Evolutionary conservation across 495 filamentous ascomycete species (phyloP).

Genomic region (Penicillium flavigenum): DNA sequence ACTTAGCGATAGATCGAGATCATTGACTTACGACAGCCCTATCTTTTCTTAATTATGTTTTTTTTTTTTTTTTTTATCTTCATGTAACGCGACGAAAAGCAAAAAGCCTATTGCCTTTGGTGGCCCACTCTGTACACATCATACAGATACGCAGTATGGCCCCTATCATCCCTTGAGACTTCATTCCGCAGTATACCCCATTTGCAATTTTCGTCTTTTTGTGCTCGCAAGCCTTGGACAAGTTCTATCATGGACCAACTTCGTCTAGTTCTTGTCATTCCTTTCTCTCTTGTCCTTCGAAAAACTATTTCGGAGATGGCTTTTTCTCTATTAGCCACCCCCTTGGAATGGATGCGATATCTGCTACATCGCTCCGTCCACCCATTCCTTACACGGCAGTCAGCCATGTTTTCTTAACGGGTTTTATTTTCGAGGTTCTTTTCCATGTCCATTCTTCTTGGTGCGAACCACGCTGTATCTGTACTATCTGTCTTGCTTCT

Average conservation of each 20-base stretch:
- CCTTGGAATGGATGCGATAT: neutral
- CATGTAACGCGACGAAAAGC: conserved; percentile 20
- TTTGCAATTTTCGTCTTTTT: conserved; percentile 14
- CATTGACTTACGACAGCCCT: conserved; percentile 28
- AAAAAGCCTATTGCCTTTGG: conserved; percentile 9
- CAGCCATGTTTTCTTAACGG: neutral
- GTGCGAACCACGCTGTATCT: conserved; percentile 1
- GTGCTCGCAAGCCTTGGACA: neutral
- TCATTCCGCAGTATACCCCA: conserved; percentile 28
- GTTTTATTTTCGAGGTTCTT: neutral
- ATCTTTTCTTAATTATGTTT: conserved; percentile 12
- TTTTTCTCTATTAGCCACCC: neutral
- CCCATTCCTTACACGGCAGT: neutral
- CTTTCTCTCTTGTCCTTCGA: conserved; percentile 1
- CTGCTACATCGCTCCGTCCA: neutral
- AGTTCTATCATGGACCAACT: neutral
- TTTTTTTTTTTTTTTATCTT: conserved; percentile 10
- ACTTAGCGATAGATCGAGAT: conserved; percentile 34
- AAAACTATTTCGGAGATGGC: neutral
- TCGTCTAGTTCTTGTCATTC: neutral
- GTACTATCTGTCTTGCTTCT: conserved; percentile 1
- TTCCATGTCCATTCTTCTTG: neutral
- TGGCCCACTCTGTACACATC: neutral
- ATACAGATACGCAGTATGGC: neutral
- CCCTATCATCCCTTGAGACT: conserved; percentile 9